Conservation (phyloP, 805 yeast genomes). For the Monosporozyma aerobia region DNA sequence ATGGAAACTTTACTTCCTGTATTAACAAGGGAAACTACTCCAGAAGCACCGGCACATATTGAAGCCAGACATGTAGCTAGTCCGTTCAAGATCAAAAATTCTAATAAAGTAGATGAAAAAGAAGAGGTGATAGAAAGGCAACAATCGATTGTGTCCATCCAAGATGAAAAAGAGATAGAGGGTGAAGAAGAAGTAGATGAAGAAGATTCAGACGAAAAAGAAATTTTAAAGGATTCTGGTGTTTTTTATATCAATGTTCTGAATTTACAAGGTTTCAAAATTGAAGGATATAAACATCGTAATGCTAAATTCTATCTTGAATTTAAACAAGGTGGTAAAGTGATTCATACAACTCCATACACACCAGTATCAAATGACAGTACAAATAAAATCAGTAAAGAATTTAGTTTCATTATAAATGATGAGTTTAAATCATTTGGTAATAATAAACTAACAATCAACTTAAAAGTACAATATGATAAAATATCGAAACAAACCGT, state of each 20-base stretch:
- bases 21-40: background rate
- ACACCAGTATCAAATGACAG: slow-evolving; percentile 20
- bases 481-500: slow-evolving; percentile 37
- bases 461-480: slow-evolving; percentile 57
- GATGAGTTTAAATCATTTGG: background rate
- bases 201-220: background rate
- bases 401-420: slow-evolving; percentile 49
- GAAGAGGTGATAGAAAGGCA: background rate
- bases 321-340: slow-evolving; percentile 41
- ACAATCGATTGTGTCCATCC: background rate
- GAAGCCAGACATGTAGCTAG: background rate
- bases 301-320: slow-evolving; percentile 43
- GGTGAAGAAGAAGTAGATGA: background rate
- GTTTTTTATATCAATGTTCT: background rate
- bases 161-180: background rate
- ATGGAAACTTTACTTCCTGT: background rate
- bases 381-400: slow-evolving; percentile 42
- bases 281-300: slow-evolving; percentile 40
- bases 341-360: slow-evolving; percentile 1
- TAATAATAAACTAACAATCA: slow-evolving; percentile 51
- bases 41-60: background rate
- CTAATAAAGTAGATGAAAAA: background rate
- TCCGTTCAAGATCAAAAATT: background rate
- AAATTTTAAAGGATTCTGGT: background rate
- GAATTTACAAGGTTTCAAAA: slow-evolving; percentile 32